phyloP scores from a whole-genome alignment of 768 basidiomycete genomes.

The Cystofilobasidium ferigula region DNA sequence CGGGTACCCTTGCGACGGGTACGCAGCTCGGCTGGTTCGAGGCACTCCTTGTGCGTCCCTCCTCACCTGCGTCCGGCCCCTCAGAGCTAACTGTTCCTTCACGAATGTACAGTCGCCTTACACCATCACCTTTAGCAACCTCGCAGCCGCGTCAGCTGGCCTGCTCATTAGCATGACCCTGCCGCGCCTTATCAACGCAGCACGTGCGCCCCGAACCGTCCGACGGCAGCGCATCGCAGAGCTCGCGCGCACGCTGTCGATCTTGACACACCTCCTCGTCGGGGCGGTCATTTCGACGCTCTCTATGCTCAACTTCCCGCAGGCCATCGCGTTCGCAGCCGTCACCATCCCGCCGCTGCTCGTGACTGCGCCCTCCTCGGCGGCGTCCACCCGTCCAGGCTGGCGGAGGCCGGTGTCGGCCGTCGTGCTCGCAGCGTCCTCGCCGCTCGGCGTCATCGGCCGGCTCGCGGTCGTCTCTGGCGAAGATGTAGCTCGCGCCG shows the following conservation, averaged over 20 bases:
- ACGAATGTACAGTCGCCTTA: background rate
- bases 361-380: constrained; percentile 1
- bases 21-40: constrained; percentile 15
- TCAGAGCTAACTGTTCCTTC: background rate
- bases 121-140: background rate
- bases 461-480: constrained; percentile 46
- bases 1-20: constrained; percentile 9
- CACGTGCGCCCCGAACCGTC: constrained; percentile 25
- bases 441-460: constrained; percentile 32
- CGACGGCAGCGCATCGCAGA: constrained; percentile 11
- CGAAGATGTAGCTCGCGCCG: constrained; percentile 40
- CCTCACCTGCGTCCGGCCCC: background rate
- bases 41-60: constrained; percentile 10
- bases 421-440: constrained; percentile 23
- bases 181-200: background rate
- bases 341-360: constrained; percentile 56
- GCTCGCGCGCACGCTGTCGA: constrained; percentile 50
- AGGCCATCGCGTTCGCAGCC: constrained; percentile 61
- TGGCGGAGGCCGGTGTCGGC: constrained; percentile 9
- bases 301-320: constrained; percentile 85
- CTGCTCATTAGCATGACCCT: background rate
- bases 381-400: constrained; percentile 36
- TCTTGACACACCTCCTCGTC: constrained; percentile 67
- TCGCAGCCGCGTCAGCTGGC: background rate
- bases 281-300: constrained; percentile 77